Conservation (phyloP, 1,139 yeast species). For the Lodderomyces theae region DNA sequence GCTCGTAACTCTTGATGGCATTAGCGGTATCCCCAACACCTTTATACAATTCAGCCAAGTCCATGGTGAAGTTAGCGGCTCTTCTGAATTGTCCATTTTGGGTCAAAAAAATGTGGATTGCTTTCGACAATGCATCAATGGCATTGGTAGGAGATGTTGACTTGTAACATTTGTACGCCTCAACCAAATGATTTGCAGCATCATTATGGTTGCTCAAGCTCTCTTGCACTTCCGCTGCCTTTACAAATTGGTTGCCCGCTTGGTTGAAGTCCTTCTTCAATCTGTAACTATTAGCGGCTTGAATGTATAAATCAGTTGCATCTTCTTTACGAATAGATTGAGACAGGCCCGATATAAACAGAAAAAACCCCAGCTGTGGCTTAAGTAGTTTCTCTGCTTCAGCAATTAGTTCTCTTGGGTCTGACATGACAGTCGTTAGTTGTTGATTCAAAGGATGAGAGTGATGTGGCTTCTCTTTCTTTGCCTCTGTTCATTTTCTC, state of each 20-base stretch:
- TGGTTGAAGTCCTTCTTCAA: constrained; percentile 64
- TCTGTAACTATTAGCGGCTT: constrained; percentile 87
- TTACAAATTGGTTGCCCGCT: constrained; percentile 83
- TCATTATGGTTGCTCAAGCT: constrained; percentile 82
- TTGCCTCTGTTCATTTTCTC: not conserved
- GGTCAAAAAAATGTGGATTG: constrained; percentile 76
- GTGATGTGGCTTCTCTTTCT: not conserved
- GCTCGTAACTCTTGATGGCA: constrained; percentile 80
- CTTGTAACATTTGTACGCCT: constrained; percentile 85
- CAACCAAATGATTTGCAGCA: constrained; percentile 86
- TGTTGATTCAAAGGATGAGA: not conserved
- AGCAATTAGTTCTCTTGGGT: constrained; percentile 39
- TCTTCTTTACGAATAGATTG: constrained; percentile 73
- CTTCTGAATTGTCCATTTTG: constrained; percentile 92
- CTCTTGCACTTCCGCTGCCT: constrained; percentile 79
- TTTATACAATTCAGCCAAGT: constrained; percentile 85
- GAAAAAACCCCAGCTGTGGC: constrained; percentile 72
- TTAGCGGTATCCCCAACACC: constrained; percentile 59
- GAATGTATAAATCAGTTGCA: constrained; percentile 84
- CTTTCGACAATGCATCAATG: constrained; percentile 69
- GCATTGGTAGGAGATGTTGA: constrained; percentile 75
- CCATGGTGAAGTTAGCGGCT: constrained; percentile 92
- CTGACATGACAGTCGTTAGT: constrained; percentile 25
- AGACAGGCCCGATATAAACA: constrained; percentile 70
- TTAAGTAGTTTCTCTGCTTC: constrained; percentile 48